Conservation (phyloP, 2,329 filamentous ascomycete species). For the Aureobasidium leucospermi region DNA sequence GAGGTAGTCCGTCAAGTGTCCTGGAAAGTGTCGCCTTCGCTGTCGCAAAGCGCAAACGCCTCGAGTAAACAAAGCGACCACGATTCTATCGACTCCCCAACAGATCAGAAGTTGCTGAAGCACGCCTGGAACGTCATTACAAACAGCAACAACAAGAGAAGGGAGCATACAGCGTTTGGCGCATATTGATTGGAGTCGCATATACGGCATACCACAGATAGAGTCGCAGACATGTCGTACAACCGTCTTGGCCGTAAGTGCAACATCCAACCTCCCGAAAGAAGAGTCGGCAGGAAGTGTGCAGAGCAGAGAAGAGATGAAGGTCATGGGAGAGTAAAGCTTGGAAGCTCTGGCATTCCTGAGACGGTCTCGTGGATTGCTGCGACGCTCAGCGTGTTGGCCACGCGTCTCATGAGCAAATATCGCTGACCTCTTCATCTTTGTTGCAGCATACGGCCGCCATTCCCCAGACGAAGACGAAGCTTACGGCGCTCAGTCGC, state of each 20-base stretch:
- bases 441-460: constrained; percentile 16
- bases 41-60: constrained; percentile 6
- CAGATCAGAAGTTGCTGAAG: neutral
- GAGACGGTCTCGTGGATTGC: neutral
- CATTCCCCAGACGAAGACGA: constrained; percentile 21
- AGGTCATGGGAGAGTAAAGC: neutral
- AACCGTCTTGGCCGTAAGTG: constrained; percentile 56
- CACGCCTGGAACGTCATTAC: neutral
- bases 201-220: neutral
- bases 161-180: neutral
- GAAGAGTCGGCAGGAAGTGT: neutral
- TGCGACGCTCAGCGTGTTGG: neutral
- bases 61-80: constrained; percentile 9
- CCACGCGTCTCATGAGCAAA: neutral
- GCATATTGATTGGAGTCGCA: neutral
- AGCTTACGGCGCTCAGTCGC: constrained; percentile 20
- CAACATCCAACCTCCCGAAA: neutral
- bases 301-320: neutral
- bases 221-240: constrained; percentile 53
- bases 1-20: neutral
- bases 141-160: neutral
- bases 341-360: neutral
- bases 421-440: constrained; percentile 7
- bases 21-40: neutral
- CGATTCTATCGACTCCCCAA: neutral